Evolutionary conservation across 1,284 basidiomycete genomes (phyloP), one percentile per base, ranked within the genome.

Genomic region (Omphalotus olearius): DNA sequence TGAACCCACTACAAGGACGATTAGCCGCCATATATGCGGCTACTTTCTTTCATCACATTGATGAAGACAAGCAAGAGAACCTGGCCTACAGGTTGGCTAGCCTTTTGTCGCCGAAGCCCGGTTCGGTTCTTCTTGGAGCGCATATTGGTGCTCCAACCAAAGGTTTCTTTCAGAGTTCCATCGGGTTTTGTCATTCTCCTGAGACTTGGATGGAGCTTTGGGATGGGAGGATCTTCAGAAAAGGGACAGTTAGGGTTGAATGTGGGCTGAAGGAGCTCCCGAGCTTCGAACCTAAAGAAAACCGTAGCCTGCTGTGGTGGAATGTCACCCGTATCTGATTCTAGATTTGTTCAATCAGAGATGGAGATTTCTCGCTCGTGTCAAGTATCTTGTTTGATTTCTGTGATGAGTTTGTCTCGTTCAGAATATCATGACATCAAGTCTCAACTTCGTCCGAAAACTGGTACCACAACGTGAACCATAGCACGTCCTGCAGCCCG

Each of bases 11-110:
- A 0, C 69, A 67, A 41, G 72, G 74, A 4, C 69, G 70, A 47
- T 61, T 75, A 36, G 71, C 75, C 9, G 74, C 69, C 11, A 75
- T 81, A 28, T 72, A 78, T 56, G 68, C 72, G 4, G 73, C 74
- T 10, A 61, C 70, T 1, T 71, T 80, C 60, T 81, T 80, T 64
- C 78, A 81, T 58, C 66, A 80, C 20, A 80, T 80, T 62, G 56
- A 64, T 47, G 69, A 78, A 57, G 68, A 68, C 16, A 46, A 66
- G 26, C 77, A 80, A 59, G 45, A 62, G 6, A 48, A 68, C 30
- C 62, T 78, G n/a, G 78, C 72, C 3, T 60, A 60, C 11, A 63
- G 60, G 3, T 54, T 78, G 38, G 72, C 70, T 0, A 60, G 70
- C 1, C 63, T 80, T 6, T 68, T 71, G 11, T 64, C 64, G 13